Evolutionary conservation across 2,329 filamentous ascomycete species (phyloP).

Genomic region (Capronia epimyces): DNA sequence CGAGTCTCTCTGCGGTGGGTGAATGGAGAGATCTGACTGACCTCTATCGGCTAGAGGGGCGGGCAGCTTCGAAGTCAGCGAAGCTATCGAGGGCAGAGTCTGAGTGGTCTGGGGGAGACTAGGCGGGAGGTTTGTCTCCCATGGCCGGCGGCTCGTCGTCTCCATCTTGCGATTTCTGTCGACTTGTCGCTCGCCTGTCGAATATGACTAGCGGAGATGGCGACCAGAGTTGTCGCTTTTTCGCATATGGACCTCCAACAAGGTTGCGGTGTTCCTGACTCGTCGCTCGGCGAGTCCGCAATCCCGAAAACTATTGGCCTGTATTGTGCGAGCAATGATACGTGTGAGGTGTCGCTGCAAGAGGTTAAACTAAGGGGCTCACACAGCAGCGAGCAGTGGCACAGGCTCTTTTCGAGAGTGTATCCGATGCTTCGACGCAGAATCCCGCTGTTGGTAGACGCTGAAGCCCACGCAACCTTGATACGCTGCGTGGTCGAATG

Average conservation of each 20-base stretch:
- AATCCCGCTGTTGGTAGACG: constrained; percentile 8
- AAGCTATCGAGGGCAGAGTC: constrained; percentile 45
- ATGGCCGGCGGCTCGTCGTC: constrained; percentile 39
- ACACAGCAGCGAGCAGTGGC: constrained; percentile 17
- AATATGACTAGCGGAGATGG: constrained; percentile 17
- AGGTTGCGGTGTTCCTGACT: constrained; percentile 10
- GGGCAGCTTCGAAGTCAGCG: constrained; percentile 43
- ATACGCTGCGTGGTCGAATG: background rate
- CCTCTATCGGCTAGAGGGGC: constrained; percentile 37
- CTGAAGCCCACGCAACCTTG: background rate
- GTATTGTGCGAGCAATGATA: constrained; percentile 4
- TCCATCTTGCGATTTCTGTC: constrained; percentile 34
- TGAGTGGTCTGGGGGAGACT: constrained; percentile 36
- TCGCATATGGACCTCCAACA: constrained; percentile 17
- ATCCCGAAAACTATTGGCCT: constrained; percentile 12
- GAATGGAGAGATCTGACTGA: constrained; percentile 40
- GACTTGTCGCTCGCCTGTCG: constrained; percentile 14
- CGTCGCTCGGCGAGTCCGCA: constrained; percentile 12
- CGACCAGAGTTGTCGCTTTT: constrained; percentile 9
- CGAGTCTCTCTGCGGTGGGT: constrained; percentile 50
- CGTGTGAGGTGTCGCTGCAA: constrained; percentile 6
- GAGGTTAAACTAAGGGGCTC: constrained; percentile 11
- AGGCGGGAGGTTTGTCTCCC: constrained; percentile 40
- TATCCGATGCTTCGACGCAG: constrained; percentile 11
- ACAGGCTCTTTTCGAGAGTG: constrained; percentile 8